A percentile compares a stretch with the other conserved stretches of the same genome.
phyloP scores from a whole-genome alignment of 257 asterid genomes.

The Mitragyna speciosa region DNA sequence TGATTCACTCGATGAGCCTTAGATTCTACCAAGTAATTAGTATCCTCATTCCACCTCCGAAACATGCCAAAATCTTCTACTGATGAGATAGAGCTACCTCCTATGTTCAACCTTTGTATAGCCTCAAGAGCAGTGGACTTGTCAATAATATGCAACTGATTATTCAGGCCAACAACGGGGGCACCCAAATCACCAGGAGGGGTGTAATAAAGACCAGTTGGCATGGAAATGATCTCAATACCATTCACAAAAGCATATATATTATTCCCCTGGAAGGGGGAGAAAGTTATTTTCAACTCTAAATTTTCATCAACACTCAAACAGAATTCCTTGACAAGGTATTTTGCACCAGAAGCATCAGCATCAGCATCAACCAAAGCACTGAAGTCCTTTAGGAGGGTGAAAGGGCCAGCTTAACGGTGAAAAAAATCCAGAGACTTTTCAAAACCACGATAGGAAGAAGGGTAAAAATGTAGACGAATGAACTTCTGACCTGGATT shows the following conservation, averaged over 20 bases:
- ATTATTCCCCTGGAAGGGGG: slow-evolving; percentile 21
- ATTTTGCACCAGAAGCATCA: slow-evolving; percentile 29
- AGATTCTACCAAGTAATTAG: slow-evolving; percentile 36
- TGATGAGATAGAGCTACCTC: slow-evolving; percentile 45
- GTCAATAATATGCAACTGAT: slow-evolving; percentile 42
- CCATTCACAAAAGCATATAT: slow-evolving; percentile 51
- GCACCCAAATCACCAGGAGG: slow-evolving; percentile 38
- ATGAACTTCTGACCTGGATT: slow-evolving; percentile 27
- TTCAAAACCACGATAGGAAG: slow-evolving; percentile 21
- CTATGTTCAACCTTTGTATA: slow-evolving; percentile 49
- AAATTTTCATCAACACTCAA: slow-evolving; percentile 25
- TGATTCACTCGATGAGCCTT: slow-evolving; percentile 25
- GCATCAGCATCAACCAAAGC: slow-evolving; percentile 7
- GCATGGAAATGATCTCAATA: slow-evolving; percentile 43
- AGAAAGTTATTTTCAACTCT: slow-evolving; percentile 31
- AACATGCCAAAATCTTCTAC: slow-evolving; percentile 48
- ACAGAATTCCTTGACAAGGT: slow-evolving; percentile 47
- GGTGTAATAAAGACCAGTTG: slow-evolving; percentile 40
- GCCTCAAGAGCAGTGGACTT: slow-evolving; percentile 51
- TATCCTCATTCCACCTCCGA: slow-evolving; percentile 49
- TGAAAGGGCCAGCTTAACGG: slow-evolving; percentile 20
- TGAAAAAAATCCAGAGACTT: slow-evolving; percentile 14
- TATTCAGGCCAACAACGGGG: slow-evolving; percentile 39
- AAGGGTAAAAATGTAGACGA: slow-evolving; percentile 26
- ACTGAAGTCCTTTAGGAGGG: slow-evolving; percentile 17